Conservation (phyloP, 257 asterid genomes). For the Dorcoceras hygrometricum region DNA sequence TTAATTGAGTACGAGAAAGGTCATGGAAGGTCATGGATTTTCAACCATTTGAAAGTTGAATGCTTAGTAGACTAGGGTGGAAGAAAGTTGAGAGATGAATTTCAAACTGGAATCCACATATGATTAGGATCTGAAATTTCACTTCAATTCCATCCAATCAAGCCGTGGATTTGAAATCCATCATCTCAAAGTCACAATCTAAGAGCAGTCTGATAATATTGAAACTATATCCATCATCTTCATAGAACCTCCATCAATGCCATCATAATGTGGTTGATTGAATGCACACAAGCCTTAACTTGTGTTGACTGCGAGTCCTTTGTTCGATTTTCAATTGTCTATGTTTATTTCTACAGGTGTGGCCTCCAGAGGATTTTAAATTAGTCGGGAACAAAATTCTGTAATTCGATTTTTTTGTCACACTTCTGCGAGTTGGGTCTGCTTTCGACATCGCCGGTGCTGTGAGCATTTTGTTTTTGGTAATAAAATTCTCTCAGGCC, state of each 20-base stretch:
- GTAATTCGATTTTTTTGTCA: conserved; percentile 32
- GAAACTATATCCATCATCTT: neutral
- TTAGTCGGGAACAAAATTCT: conserved; percentile 30
- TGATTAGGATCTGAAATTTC: too few relatives aligned
- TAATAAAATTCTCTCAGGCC: neutral
- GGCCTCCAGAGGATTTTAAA: conserved; percentile 60
- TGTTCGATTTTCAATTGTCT: neutral
- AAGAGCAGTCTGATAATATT: neutral
- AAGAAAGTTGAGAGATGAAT: too few relatives aligned
- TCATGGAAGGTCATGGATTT: neutral
- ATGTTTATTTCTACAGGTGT: conserved; percentile 34
- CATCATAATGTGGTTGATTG: too few relatives aligned
- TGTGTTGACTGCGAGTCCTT: neutral
- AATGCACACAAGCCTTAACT: neutral
- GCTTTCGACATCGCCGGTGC: neutral
- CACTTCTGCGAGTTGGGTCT: neutral
- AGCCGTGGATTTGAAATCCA: too few relatives aligned
- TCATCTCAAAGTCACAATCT: too few relatives aligned
- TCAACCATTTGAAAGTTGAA: neutral
- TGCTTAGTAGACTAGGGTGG: neutral
- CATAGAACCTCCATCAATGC: too few relatives aligned
- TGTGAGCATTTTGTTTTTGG: neutral
- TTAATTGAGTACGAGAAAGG: neutral
- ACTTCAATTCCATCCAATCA: too few relatives aligned
- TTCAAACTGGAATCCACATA: too few relatives aligned